phyloP scores from a whole-genome alignment of 495 filamentous ascomycete genomes.

The Hypoxylon trugodes region DNA sequence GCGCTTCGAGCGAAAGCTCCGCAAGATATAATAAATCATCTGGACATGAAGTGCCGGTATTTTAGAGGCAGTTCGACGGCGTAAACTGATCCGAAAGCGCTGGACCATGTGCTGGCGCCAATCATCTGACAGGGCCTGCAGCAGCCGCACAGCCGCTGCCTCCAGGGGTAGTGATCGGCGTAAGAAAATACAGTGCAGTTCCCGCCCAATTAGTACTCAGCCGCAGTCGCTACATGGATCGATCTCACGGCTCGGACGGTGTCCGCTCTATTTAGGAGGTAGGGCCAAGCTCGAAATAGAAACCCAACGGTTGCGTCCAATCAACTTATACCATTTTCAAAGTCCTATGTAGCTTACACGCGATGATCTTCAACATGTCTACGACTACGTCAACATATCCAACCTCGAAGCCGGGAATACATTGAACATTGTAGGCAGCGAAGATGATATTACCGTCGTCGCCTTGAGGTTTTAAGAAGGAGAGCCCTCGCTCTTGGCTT shows the following conservation, averaged over 20 bases:
- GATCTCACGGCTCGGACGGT: not conserved
- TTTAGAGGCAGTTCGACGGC: constrained; percentile 22
- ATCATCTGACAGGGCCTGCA: constrained; percentile 2
- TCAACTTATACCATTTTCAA: constrained; percentile 28
- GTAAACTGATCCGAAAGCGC: constrained; percentile 3
- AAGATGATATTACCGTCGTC: not conserved
- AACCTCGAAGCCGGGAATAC: not conserved
- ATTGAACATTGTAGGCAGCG: not conserved
- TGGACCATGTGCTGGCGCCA: constrained; percentile 16
- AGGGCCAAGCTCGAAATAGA: constrained; percentile 27
- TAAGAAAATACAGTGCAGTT: too few species aligned
- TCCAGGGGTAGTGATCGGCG: too few species aligned
- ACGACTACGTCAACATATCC: not conserved
- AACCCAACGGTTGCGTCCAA: constrained; percentile 7
- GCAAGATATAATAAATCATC: not conserved
- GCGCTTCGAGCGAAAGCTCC: not conserved
- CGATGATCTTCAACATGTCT: not conserved
- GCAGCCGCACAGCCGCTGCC: too few species aligned
- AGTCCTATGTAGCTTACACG: not conserved
- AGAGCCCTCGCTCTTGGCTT: not conserved
- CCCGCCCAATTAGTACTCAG: too few species aligned
- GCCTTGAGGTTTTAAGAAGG: constrained; percentile 9
- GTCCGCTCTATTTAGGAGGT: not conserved
- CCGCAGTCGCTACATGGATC: too few species aligned
- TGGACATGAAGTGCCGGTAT: not conserved